phyloP scores from a whole-genome alignment of 169 alveolate species.

The Plasmodium gallinaceum region DNA sequence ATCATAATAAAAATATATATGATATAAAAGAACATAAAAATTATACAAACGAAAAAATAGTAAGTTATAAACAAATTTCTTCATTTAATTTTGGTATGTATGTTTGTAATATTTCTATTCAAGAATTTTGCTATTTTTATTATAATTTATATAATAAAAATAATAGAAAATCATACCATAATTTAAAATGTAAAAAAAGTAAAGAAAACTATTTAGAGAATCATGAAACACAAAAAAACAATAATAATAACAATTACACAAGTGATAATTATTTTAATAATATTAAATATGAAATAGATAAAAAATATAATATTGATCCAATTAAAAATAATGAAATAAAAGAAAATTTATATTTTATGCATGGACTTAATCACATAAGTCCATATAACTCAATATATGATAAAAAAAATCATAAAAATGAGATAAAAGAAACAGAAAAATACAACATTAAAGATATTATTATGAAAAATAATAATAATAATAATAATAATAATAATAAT shows the following conservation, averaged over 20 bases:
- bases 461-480: no score
- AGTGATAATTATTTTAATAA: background rate
- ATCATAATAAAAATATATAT: constrained; percentile 36
- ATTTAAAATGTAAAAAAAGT: no score
- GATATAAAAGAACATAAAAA: constrained; percentile 34
- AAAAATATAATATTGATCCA: no score
- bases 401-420: background rate
- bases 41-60: constrained; percentile 16
- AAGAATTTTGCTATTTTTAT: background rate
- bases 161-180: no score
- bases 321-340: background rate
- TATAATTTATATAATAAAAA: background rate
- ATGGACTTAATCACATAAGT: background rate
- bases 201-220: no score
- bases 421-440: background rate
- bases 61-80: background rate
- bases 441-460: no score
- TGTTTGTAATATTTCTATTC: background rate
- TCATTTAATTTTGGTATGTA: background rate
- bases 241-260: background rate
- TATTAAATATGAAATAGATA: background rate
- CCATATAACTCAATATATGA: background rate
- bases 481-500: no score
- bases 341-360: background rate
- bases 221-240: no score